Evolutionary conservation across 805 yeast species (phyloP), one percentile per base, ranked within the genome.

Genomic region (Wickerhamomyces mucosus): DNA sequence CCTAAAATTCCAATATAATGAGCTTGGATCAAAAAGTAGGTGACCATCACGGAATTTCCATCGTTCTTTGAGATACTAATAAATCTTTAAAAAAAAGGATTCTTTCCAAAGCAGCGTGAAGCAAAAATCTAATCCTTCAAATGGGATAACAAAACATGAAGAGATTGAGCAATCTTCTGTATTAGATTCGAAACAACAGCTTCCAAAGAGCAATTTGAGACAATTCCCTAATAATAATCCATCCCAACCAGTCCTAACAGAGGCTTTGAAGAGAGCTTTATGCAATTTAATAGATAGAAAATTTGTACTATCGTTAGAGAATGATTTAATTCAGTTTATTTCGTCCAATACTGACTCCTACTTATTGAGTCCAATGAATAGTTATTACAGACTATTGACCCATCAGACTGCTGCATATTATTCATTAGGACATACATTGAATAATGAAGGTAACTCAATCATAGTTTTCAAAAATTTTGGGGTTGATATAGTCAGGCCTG

Each of bases 351-450:
- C 42, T 32, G 61, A 46, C 43, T 62, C 53, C 40, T 63, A 48
- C 52, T 67, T 19, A 44, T 58, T 61, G 56, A 61, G 42, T 17
- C 53, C 51, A 6, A 67, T 74, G 66, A 80, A 80, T 50, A 75
- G 85, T 3, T 80, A 75, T 50, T 75, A 72, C 41, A 58, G 89
- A 41, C 57, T 81, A 28, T 54, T 81, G 33, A 66, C 79, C 0
- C 88, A 81, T 51, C 80, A 78, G 41, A 56, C 78, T 21, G 82
- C 86, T 5, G 78, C 74, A 23, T 78, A 77, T 48, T 76, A 78
- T 45, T 58, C 63, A 16, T 50, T 79, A 34, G 75, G 74, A 26
- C 88, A 80, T 45, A 65, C 64, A 7, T 41, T 72, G 10, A 69
- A 65, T 41, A 41, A 46, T 19, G 75, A 67, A 37, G 75, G 74